Evolutionary conservation across 2,329 filamentous ascomycete genomes (phyloP).

Genomic region (Clarireedia homoeocarpa): DNA sequence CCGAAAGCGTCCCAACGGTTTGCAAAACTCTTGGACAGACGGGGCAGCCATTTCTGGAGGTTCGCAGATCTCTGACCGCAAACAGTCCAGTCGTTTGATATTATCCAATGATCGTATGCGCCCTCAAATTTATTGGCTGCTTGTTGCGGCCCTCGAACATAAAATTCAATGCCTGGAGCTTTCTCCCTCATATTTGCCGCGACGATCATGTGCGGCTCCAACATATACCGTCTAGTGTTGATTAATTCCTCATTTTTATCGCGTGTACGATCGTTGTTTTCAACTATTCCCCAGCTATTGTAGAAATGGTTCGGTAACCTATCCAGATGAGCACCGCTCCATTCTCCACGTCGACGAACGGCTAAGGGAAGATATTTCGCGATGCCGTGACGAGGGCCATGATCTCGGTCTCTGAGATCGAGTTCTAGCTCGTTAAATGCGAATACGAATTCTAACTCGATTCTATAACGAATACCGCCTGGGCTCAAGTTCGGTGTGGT

Average conservation of each 20-base stretch:
- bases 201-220: constrained; percentile 15
- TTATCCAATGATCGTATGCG: constrained; percentile 16
- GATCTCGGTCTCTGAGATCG: constrained; percentile 5
- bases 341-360: constrained; percentile 4
- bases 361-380: constrained; percentile 11
- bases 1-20: constrained; percentile 22
- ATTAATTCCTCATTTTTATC: not conserved
- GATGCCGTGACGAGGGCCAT: not conserved
- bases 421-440: constrained; percentile 19
- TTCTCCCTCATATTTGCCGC: constrained; percentile 5
- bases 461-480: constrained; percentile 10
- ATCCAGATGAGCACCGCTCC: constrained; percentile 1
- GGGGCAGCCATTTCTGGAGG: constrained; percentile 17
- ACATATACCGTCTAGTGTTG: constrained; percentile 5
- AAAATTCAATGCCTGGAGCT: constrained; percentile 2
- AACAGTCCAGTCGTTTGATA: constrained; percentile 17
- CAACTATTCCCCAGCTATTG: constrained; percentile 19
- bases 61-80: constrained; percentile 20
- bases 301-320: constrained; percentile 11
- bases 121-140: constrained; percentile 1
- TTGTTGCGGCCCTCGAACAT: constrained; percentile 1
- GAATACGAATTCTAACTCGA: constrained; percentile 23
- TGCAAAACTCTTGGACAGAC: not conserved
- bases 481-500: not conserved
- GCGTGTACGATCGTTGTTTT: not conserved